Evolutionary conservation across 1,284 basidiomycete genomes (phyloP).

Genomic region (Ustilago esculenta): DNA sequence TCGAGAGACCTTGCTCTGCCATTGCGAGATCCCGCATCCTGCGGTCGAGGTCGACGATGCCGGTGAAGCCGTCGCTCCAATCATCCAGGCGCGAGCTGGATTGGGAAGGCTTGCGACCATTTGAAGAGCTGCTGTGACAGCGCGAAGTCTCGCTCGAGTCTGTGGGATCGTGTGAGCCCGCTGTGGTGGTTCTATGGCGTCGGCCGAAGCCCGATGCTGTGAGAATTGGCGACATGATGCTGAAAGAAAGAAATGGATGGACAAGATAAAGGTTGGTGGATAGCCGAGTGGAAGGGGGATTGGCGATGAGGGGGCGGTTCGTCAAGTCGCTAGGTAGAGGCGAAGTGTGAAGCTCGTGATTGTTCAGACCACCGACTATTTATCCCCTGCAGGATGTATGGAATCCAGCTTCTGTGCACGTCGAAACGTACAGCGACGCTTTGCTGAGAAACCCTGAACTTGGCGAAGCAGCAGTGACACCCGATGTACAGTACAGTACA

Average conservation of each 20-base stretch:
- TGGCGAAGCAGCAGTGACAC: too few relatives aligned
- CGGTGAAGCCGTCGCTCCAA: constrained; percentile 48
- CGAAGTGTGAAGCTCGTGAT: too few relatives aligned
- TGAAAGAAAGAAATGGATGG: too few relatives aligned
- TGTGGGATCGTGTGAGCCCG: constrained; percentile 1
- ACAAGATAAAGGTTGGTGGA: not conserved
- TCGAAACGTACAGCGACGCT: too few relatives aligned
- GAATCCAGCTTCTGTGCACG: too few relatives aligned
- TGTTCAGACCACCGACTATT: too few relatives aligned
- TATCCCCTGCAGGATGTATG: too few relatives aligned
- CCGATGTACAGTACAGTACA: too few relatives aligned
- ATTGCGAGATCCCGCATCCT: constrained; percentile 49
- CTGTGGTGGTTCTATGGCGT: constrained; percentile 10
- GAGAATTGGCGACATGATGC: constrained; percentile 9
- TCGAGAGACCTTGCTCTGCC: constrained; percentile 22
- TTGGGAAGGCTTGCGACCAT: constrained; percentile 11
- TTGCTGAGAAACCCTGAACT: too few relatives aligned
- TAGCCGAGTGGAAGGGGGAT: not conserved
- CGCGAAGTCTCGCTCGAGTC: constrained; percentile 25
- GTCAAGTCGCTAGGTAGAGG: too few relatives aligned
- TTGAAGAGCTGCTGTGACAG: constrained; percentile 18
- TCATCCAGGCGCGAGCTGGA: constrained; percentile 38
- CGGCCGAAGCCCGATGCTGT: constrained; percentile 13
- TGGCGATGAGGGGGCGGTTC: too few relatives aligned
- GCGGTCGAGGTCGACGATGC: constrained; percentile 48